A percentile compares a stretch with the other conserved stretches of the same genome.
These are phyloP conservation scores for Trypanosoma melophagium DNA, from an alignment of 208 protist genomes.

Conservation along the genomic window DNA sequence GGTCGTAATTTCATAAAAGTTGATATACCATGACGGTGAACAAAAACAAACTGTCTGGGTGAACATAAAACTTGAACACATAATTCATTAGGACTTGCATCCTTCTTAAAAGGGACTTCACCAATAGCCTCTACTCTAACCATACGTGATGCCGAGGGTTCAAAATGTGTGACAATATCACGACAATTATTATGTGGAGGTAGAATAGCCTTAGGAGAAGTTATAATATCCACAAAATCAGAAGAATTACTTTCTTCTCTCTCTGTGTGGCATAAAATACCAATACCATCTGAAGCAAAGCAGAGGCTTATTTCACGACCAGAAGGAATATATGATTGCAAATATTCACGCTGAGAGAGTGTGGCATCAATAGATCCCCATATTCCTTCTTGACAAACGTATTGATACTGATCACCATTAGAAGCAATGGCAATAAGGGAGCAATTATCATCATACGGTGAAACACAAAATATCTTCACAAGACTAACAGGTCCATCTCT, in stretches of 20 bases:
- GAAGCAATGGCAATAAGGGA: slow-evolving; percentile 59
- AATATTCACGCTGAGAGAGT: slow-evolving; percentile 54
- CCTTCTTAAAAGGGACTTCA: slow-evolving; percentile 31
- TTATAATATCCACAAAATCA: slow-evolving; percentile 59
- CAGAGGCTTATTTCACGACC: slow-evolving; percentile 65
- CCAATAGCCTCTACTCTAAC: slow-evolving; percentile 81
- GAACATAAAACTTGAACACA: slow-evolving; percentile 66
- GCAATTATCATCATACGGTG: slow-evolving; percentile 66
- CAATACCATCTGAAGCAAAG: slow-evolving; percentile 59
- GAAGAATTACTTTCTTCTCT: slow-evolving; percentile 35
- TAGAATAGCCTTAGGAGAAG: slow-evolving; percentile 57
- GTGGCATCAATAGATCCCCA: slow-evolving; percentile 35
- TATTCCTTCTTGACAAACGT: slow-evolving; percentile 56
- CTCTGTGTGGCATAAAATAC: slow-evolving; percentile 33
- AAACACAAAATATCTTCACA: slow-evolving; percentile 66
- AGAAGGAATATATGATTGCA: slow-evolving; percentile 46
- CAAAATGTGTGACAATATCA: slow-evolving; percentile 70
- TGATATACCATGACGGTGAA: slow-evolving; percentile 79
- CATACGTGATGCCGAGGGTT: slow-evolving; percentile 46
- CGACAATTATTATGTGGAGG: slow-evolving; percentile 63
- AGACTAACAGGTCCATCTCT: slow-evolving; percentile 25
- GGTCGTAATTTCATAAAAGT: slow-evolving; percentile 75
- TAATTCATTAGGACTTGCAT: slow-evolving; percentile 59
- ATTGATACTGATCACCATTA: slow-evolving; percentile 86
- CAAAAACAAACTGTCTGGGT: slow-evolving; percentile 59